Evolutionary conservation across 176 grass and related monocot genomes (phyloP).

Genomic region (Calamus simplicifolius): DNA sequence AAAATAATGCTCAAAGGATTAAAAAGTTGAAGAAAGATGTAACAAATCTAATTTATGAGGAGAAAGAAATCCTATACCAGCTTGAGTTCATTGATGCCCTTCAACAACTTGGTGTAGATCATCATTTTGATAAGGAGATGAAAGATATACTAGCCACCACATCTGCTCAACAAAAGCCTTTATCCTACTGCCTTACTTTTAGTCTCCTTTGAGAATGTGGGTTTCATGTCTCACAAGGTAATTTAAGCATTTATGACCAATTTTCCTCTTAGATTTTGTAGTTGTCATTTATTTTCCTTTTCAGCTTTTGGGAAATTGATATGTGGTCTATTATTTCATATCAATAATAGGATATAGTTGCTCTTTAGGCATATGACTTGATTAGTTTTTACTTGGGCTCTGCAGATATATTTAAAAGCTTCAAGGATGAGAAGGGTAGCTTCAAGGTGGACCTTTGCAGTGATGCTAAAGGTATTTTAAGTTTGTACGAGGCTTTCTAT

Average conservation of each 20-base stretch:
- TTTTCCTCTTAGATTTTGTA: background rate
- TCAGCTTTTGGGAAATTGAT: no score
- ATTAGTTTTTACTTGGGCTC: no score
- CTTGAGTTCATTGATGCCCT: conserved; percentile 23
- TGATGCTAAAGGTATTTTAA: conserved; percentile 9
- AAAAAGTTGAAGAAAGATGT: conserved; percentile 13
- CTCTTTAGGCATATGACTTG: no score
- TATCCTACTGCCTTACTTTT: conserved; percentile 25
- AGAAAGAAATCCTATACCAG: background rate
- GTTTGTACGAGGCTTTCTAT: conserved; percentile 34
- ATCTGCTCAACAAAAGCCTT: conserved; percentile 16
- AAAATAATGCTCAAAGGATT: no score
- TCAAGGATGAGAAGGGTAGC: conserved; percentile 9
- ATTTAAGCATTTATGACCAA: background rate
- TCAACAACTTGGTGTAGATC: conserved; percentile 35
- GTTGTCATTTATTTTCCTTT: no score
- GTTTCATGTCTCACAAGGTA: conserved; percentile 27
- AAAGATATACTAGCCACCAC: background rate
- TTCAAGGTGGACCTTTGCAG: background rate
- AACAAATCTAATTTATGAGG: conserved; percentile 8
- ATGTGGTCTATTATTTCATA: no score
- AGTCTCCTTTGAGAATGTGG: conserved; percentile 28
- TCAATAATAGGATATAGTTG: no score
- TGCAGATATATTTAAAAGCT: conserved; percentile 16
- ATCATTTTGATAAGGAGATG: conserved; percentile 42